phyloP scores from a whole-genome alignment of 345 rosid species.

The Citrus glauca region DNA sequence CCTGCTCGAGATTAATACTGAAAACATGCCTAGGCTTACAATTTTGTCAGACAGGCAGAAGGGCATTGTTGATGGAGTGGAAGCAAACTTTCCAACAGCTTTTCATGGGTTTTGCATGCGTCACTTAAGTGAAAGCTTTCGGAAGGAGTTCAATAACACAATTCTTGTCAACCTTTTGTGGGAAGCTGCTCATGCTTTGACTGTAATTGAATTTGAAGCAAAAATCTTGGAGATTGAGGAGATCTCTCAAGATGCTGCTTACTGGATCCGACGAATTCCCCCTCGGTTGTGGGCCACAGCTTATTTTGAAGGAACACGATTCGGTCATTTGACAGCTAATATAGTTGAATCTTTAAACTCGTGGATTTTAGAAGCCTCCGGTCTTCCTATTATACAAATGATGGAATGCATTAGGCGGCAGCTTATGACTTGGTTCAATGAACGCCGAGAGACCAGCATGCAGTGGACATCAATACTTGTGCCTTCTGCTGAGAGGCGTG shows the following conservation, averaged over 20 bases:
- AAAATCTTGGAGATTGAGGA: constrained; percentile 87
- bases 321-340: constrained; percentile 88
- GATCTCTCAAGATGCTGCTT: constrained; percentile 88
- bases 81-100: constrained; percentile 88
- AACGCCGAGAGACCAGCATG: constrained; percentile 87
- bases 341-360: constrained; percentile 76
- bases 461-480: constrained; percentile 94
- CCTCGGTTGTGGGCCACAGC: constrained; percentile 97
- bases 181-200: constrained; percentile 95
- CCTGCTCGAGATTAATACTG: constrained; percentile 84
- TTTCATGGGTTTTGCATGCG: constrained; percentile 98
- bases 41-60: constrained; percentile 90
- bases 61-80: constrained; percentile 90
- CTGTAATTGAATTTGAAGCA: constrained; percentile 86
- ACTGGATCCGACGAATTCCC: constrained; percentile 90
- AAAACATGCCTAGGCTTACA: constrained; percentile 97
- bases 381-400: constrained; percentile 98
- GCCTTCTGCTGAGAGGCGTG: constrained; percentile 86
- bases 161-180: constrained; percentile 84
- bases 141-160: constrained; percentile 90
- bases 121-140: constrained; percentile 89
- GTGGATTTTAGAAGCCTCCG: constrained; percentile 94
- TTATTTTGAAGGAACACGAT: constrained; percentile 87
- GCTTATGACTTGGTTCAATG: constrained; percentile 98
- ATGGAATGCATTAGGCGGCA: constrained; percentile 98